Percentiles rank a stretch among this genome's conserved stretches.
Evolutionary conservation across 208 protist species (phyloP).

Genomic region (Crithidia fasciculata): DNA sequence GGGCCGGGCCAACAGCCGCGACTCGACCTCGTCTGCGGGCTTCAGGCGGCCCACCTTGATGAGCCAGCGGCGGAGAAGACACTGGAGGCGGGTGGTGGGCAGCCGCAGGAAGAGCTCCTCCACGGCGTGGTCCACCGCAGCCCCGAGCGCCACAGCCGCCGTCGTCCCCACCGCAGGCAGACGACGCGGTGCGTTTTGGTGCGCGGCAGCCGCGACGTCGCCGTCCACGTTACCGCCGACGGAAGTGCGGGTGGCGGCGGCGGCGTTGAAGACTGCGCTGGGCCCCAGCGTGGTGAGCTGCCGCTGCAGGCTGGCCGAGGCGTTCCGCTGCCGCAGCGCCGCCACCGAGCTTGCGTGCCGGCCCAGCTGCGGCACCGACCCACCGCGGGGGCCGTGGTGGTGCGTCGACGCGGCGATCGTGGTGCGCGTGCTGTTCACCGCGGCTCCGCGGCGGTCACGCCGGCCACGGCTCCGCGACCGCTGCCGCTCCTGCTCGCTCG

Average conservation of each 20-base stretch:
- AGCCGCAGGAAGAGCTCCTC: constrained; percentile 27
- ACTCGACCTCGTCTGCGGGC: constrained; percentile 51
- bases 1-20: constrained; percentile 46
- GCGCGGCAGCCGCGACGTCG: no score
- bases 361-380: background rate
- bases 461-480: background rate
- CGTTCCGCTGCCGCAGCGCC: constrained; percentile 5
- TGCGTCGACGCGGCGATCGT: background rate
- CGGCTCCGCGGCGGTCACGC: constrained; percentile 4
- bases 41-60: constrained; percentile 29
- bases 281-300: constrained; percentile 16
- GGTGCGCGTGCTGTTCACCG: background rate
- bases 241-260: background rate
- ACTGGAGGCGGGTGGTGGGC: constrained; percentile 38
- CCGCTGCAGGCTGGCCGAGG: constrained; percentile 7
- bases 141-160: background rate
- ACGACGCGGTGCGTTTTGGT: background rate
- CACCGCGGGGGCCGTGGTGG: background rate
- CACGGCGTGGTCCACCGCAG: background rate
- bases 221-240: no score
- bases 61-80: constrained; percentile 74
- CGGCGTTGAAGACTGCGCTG: constrained; percentile 7
- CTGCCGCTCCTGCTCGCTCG: background rate
- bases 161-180: background rate
- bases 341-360: constrained; percentile 7